These are phyloP conservation scores for Samsoniella hepiali DNA, from an alignment of 2,329 filamentous ascomycete genomes.

Conservation along the genomic window DNA sequence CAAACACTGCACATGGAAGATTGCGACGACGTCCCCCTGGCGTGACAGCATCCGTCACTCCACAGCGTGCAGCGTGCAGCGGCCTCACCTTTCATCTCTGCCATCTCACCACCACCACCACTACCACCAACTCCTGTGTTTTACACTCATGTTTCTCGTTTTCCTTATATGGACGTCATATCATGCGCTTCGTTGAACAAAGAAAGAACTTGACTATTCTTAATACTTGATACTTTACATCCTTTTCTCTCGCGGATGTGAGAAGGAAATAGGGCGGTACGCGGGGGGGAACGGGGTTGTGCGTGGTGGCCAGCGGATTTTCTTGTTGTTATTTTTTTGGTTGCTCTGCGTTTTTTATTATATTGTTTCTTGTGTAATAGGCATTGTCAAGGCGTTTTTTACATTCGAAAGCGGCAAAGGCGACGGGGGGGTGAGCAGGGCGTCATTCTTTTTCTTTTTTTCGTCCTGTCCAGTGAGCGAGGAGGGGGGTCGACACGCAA, in stretches of 20 bases:
- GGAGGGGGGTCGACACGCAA: not conserved
- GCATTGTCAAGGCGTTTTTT: conserved; percentile 17
- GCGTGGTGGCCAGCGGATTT: not conserved
- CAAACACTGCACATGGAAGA: not conserved
- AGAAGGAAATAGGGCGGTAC: not conserved
- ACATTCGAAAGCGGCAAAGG: not conserved
- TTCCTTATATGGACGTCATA: not conserved
- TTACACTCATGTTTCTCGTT: not conserved
- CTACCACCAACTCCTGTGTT: not conserved
- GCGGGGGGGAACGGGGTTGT: not conserved
- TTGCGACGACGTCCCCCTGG: not conserved
- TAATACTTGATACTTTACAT: conserved; percentile 13
- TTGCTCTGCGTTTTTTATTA: not conserved
- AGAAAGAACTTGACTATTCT: not conserved
- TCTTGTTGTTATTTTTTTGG: not conserved
- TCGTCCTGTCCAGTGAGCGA: not conserved
- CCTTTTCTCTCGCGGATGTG: not conserved
- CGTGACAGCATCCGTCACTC: not conserved
- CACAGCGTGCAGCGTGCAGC: not conserved
- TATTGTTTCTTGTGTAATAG: conserved; percentile 13
- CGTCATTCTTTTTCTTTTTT: too few species aligned
- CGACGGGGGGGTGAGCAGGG: not conserved
- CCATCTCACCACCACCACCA: not conserved
- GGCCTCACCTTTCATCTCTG: not conserved
- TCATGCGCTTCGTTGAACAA: conserved; percentile 8